Percentiles rank a stretch among this genome's conserved stretches.
These are phyloP conservation scores for Isatis tinctoria DNA, from an alignment of 345 rosid genomes.

Conservation along the genomic window DNA sequence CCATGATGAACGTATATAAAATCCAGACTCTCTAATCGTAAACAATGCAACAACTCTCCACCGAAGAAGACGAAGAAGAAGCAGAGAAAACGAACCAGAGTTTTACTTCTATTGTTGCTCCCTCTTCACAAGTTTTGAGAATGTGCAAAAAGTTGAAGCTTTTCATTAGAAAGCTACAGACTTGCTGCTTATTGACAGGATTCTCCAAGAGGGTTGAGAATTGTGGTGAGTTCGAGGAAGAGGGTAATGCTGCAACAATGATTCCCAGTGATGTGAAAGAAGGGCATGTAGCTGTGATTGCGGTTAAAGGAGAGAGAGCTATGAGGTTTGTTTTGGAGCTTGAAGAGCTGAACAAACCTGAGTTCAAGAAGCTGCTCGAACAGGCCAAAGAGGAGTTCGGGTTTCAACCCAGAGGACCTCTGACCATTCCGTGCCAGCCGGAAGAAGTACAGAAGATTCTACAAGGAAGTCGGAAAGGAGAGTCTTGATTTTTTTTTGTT, in stretches of 20 bases:
- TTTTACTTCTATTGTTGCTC: neutral
- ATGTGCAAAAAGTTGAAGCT: constrained; percentile 27
- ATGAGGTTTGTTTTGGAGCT: constrained; percentile 55
- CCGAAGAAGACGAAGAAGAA: neutral
- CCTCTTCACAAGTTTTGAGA: constrained; percentile 2
- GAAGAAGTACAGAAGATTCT: constrained; percentile 47
- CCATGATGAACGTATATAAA: constrained; percentile 13
- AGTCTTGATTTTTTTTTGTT: neutral
- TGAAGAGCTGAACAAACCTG: constrained; percentile 38
- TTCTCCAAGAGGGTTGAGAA: constrained; percentile 23
- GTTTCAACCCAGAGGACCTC: constrained; percentile 41
- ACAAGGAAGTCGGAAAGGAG: constrained; percentile 16
- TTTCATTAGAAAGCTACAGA: constrained; percentile 22
- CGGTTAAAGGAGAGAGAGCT: constrained; percentile 40
- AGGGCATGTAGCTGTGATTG: constrained; percentile 49
- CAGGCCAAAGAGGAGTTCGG: constrained; percentile 55
- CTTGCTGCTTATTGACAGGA: constrained; percentile 16
- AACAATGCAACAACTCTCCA: neutral
- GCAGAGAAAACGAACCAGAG: neutral
- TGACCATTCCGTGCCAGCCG: constrained; percentile 52
- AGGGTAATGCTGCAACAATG: constrained; percentile 17
- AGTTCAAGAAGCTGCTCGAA: constrained; percentile 44
- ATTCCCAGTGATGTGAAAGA: constrained; percentile 34
- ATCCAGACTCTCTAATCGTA: neutral
- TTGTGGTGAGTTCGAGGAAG: constrained; percentile 22